phyloP scores from a whole-genome alignment of 148 eudicot genomes.

The Pharnaceum exiguum region DNA sequence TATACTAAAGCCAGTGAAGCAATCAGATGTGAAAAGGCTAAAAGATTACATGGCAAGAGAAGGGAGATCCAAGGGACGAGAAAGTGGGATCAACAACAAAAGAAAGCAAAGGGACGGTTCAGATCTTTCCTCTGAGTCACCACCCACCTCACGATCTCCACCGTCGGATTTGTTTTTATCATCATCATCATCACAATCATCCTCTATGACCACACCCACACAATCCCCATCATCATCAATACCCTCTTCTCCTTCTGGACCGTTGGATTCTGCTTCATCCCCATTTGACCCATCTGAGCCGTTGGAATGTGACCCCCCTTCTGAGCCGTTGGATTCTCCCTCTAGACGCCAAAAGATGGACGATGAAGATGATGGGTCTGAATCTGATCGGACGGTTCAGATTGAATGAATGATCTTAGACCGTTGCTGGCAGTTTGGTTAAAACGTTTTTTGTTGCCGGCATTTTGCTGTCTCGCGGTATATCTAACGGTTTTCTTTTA shows the following conservation, averaged over 20 bases:
- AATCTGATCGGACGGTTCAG: slow-evolving; percentile 7
- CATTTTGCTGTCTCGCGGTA: slow-evolving; percentile 27
- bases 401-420: not conserved
- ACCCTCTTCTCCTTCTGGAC: slow-evolving; percentile 32
- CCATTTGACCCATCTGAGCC: slow-evolving; percentile 23
- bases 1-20: slow-evolving; percentile 70
- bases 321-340: slow-evolving; percentile 37
- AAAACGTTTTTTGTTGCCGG: slow-evolving; percentile 14
- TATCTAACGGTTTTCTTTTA: slow-evolving; percentile 21
- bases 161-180: slow-evolving; percentile 11
- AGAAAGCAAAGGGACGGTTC: slow-evolving; percentile 48
- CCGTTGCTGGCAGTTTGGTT: not conserved
- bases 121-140: slow-evolving; percentile 32
- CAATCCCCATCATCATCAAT: slow-evolving; percentile 3
- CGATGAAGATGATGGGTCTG: slow-evolving; percentile 29
- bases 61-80: slow-evolving; percentile 22
- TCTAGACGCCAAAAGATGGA: no score
- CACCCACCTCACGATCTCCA: slow-evolving; percentile 30
- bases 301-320: slow-evolving; percentile 26
- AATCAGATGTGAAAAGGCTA: slow-evolving; percentile 65
- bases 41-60: slow-evolving; percentile 59
- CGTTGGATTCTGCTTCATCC: slow-evolving; percentile 30
- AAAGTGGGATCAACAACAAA: slow-evolving; percentile 47
- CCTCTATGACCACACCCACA: not conserved
- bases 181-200: slow-evolving; percentile 7